Conservation (phyloP, 345 rosid species). For the Brassica incana region DNA sequence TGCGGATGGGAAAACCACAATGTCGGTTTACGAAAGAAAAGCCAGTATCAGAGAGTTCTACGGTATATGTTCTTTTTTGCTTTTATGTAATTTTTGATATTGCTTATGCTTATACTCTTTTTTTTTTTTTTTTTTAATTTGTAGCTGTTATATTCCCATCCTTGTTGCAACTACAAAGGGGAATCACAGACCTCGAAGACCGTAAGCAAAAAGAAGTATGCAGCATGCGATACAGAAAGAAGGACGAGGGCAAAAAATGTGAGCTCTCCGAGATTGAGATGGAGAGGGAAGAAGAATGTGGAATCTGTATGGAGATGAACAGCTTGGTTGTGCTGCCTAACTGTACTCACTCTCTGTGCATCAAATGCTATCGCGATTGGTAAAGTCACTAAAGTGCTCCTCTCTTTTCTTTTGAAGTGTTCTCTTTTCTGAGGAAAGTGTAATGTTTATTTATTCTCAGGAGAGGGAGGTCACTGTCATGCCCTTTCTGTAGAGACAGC, state of each 20-base stretch:
- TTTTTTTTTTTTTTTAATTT: neutral
- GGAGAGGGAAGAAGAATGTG: conserved; percentile 78
- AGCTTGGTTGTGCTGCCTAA: conserved; percentile 64
- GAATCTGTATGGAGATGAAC: conserved; percentile 72
- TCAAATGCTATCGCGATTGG: conserved; percentile 71
- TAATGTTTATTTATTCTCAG: conserved; percentile 39
- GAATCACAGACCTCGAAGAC: conserved; percentile 69
- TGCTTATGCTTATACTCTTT: neutral
- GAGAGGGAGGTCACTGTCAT: conserved; percentile 67
- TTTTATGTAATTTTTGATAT: neutral
- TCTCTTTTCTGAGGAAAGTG: neutral
- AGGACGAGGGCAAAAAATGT: conserved; percentile 46
- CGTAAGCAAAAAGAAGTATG: conserved; percentile 65
- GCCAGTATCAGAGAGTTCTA: conserved; percentile 82
- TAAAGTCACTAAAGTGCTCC: conserved; percentile 33
- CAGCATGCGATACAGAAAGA: conserved; percentile 49
- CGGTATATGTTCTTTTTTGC: conserved; percentile 41
- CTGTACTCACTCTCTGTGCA: conserved; percentile 73
- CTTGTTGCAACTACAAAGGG: conserved; percentile 67
- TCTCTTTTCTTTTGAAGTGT: neutral
- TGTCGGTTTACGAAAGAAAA: conserved; percentile 82
- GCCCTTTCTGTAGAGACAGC: conserved; percentile 77
- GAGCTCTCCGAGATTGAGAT: conserved; percentile 53
- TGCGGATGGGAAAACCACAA: conserved; percentile 83
- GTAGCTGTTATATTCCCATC: conserved; percentile 78